Conservation (phyloP, 2,329 filamentous ascomycete genomes). For the Pseudocercospora fijiensis region DNA sequence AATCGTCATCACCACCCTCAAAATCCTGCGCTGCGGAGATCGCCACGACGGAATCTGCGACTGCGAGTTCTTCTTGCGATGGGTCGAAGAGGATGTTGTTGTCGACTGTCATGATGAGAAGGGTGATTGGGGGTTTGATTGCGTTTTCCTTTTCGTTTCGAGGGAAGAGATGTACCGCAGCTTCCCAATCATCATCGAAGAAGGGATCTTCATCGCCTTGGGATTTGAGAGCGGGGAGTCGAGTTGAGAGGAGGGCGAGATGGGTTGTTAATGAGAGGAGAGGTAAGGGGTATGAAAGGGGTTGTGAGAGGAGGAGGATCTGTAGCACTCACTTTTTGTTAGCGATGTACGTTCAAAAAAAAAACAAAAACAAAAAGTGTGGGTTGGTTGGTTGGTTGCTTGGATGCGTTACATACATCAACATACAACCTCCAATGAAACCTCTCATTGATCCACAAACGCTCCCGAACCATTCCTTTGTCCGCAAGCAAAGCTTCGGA, state of each 20-base stretch:
- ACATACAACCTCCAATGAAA: constrained; percentile 98
- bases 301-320: constrained; percentile 91
- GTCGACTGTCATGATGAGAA: constrained; percentile 83
- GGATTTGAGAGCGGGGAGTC: constrained; percentile 79
- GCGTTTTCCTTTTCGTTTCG: constrained; percentile 22
- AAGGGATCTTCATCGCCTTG: constrained; percentile 93
- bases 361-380: too few species aligned
- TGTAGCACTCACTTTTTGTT: constrained; percentile 41
- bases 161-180: constrained; percentile 73
- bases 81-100: constrained; percentile 94
- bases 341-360: background rate
- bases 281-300: constrained; percentile 87
- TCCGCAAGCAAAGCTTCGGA: constrained; percentile 78
- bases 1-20: constrained; percentile 19
- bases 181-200: constrained; percentile 97
- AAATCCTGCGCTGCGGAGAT: constrained; percentile 64
- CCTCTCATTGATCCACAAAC: constrained; percentile 80
- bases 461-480: constrained; percentile 60
- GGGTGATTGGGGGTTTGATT: constrained; percentile 75
- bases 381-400: too few species aligned
- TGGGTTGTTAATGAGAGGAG: constrained; percentile 91
- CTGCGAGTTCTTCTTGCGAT: constrained; percentile 83
- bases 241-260: constrained; percentile 84
- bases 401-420: constrained; percentile 65
- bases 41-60: constrained; percentile 85